phyloP scores from a whole-genome alignment of 805 yeast genomes.

The Candida easanensis region DNA sequence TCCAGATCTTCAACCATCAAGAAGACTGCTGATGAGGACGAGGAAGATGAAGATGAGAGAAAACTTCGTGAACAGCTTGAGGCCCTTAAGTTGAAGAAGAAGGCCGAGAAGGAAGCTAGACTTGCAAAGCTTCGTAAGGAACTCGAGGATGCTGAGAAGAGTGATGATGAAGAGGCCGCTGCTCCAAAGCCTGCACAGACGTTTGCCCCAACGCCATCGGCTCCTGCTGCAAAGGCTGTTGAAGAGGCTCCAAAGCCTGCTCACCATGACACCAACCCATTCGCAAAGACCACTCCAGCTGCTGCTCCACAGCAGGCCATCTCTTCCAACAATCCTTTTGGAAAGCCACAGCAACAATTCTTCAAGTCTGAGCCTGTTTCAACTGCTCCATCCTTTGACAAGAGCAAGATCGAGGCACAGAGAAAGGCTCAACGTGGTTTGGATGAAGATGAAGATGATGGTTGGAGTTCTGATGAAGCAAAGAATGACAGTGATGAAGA shows the following conservation, averaged over 20 bases:
- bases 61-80: slow-evolving; percentile 38
- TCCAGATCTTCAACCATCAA: background rate
- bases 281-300: slow-evolving; percentile 17
- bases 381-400: slow-evolving; percentile 39
- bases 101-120: slow-evolving; percentile 57
- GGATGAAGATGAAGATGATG: slow-evolving; percentile 32
- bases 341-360: slow-evolving; percentile 39
- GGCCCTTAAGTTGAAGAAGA: slow-evolving; percentile 47
- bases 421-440: slow-evolving; percentile 64
- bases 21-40: slow-evolving; percentile 28
- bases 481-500: slow-evolving; percentile 33
- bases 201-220: slow-evolving; percentile 18
- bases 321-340: slow-evolving; percentile 52
- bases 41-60: slow-evolving; percentile 47
- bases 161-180: slow-evolving; percentile 39
- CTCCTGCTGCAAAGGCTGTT: slow-evolving; percentile 23
- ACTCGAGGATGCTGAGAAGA: slow-evolving; percentile 51
- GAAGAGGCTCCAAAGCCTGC: slow-evolving; percentile 2
- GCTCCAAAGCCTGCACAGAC: slow-evolving; percentile 18
- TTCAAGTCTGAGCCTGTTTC: slow-evolving; percentile 23
- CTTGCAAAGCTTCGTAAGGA: slow-evolving; percentile 56
- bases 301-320: slow-evolving; percentile 6
- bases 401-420: slow-evolving; percentile 63
- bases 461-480: slow-evolving; percentile 33
- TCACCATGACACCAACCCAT: slow-evolving; percentile 28